Conservation (phyloP, 140 eudicot species). For the Bidens hawaiensis region DNA sequence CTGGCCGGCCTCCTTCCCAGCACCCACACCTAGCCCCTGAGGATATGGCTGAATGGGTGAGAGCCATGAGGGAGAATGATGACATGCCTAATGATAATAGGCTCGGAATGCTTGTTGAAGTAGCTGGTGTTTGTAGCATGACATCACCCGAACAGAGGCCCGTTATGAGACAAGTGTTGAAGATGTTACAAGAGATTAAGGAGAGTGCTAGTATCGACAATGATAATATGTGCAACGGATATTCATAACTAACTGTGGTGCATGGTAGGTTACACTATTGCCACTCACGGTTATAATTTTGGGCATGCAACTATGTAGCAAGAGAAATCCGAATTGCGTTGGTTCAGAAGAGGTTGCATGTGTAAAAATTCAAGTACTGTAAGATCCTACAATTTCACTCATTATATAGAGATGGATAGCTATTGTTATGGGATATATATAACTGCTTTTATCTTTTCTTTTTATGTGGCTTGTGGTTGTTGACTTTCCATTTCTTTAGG, state of each 20-base stretch:
- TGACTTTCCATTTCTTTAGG: conserved; percentile 8
- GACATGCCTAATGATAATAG: conserved; percentile 57
- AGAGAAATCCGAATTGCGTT: conserved; percentile 15
- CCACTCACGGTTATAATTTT: conserved; percentile 7
- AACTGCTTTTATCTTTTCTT: neutral
- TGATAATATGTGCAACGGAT: conserved; percentile 37
- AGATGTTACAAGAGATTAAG: conserved; percentile 76
- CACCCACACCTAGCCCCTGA: conserved; percentile 78
- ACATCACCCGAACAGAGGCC: conserved; percentile 92
- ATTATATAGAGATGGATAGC: conserved; percentile 25
- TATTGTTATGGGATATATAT: conserved; percentile 17
- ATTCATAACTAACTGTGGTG: conserved; percentile 23
- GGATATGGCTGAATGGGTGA: conserved; percentile 78
- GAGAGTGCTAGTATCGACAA: conserved; percentile 50
- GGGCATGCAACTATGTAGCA: conserved; percentile 1
- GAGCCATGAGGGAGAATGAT: conserved; percentile 70
- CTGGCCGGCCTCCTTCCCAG: conserved; percentile 78
- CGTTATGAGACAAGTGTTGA: conserved; percentile 77
- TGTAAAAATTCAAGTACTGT: conserved; percentile 25
- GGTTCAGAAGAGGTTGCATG: conserved; percentile 3
- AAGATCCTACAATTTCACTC: conserved; percentile 20
- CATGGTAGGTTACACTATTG: conserved; percentile 3
- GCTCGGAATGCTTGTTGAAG: conserved; percentile 71
- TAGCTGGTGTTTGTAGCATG: conserved; percentile 73
- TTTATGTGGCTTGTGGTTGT: conserved; percentile 1